Conservation (phyloP, 257 asterid species). For the Avicennia marina region DNA sequence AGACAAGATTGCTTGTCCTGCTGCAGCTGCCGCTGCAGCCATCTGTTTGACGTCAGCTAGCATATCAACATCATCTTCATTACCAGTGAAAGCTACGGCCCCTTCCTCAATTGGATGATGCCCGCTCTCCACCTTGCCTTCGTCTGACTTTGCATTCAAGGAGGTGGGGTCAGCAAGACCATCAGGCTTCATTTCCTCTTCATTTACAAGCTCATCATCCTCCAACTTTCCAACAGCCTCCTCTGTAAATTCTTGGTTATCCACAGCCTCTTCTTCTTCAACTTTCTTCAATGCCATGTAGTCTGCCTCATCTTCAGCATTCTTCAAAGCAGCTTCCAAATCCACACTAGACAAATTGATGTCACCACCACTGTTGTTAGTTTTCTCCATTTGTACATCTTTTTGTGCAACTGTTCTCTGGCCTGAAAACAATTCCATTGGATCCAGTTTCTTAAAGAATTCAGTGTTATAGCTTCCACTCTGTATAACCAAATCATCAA, state of each 20-base stretch:
- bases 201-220: constrained; percentile 86
- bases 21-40: constrained; percentile 96
- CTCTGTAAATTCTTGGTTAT: constrained; percentile 96
- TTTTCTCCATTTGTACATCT: constrained; percentile 37
- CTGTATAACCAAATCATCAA: constrained; percentile 93
- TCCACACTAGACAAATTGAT: constrained; percentile 65
- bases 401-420: constrained; percentile 38
- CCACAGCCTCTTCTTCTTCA: constrained; percentile 99
- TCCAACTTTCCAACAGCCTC: constrained; percentile 80
- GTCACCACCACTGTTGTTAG: constrained; percentile 44
- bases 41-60: constrained; percentile 93
- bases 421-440: constrained; percentile 84
- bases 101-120: constrained; percentile 50
- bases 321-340: constrained; percentile 93
- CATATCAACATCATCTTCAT: constrained; percentile 90
- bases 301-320: constrained; percentile 99
- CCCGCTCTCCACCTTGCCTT: constrained; percentile 32
- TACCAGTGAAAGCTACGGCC: constrained; percentile 41
- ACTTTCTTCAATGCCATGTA: constrained; percentile 98
- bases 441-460: constrained; percentile 92
- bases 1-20: constrained; percentile 77
- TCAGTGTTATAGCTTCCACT: constrained; percentile 95
- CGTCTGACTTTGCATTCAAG: constrained; percentile 33
- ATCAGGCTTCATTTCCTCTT: constrained; percentile 74
- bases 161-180: constrained; percentile 49